phyloP scores from a whole-genome alignment of 2,329 filamentous ascomycete genomes.

The Cadophora sp. region DNA sequence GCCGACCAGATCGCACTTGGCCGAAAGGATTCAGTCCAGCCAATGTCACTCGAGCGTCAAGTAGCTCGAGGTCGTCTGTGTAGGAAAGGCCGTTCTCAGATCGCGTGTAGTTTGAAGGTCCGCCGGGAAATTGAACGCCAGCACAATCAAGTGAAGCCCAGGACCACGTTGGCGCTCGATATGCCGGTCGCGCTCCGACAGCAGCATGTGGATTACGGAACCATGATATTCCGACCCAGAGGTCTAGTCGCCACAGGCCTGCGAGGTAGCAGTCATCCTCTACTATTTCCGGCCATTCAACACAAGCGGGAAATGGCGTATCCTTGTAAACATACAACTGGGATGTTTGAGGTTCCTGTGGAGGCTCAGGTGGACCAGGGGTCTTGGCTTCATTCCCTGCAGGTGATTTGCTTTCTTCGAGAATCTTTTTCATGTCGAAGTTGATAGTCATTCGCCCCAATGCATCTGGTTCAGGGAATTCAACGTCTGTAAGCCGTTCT shows the following conservation, averaged over 20 bases:
- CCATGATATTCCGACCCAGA: neutral
- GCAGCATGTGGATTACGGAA: neutral
- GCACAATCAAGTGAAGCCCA: neutral
- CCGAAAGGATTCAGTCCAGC: neutral
- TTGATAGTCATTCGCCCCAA: neutral
- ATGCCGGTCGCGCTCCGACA: neutral
- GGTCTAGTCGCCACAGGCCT: neutral
- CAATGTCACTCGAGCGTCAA: neutral
- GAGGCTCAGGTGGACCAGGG: no score
- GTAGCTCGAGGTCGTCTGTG: neutral
- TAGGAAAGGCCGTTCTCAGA: neutral
- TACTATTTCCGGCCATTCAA: neutral
- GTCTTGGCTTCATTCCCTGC: neutral
- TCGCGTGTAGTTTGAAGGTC: neutral
- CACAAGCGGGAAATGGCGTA: neutral
- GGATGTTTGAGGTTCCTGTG: neutral
- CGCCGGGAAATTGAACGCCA: neutral
- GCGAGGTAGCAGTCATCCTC: neutral
- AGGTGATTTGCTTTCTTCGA: neutral
- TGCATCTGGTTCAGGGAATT: neutral
- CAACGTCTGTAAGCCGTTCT: neutral
- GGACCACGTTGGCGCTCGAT: neutral
- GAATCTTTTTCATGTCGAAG: neutral
- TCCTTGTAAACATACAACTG: neutral
- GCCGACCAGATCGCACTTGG: neutral